Evolutionary conservation across 129 eudicot species (phyloP).

Genomic region (Lonicera japonica): DNA sequence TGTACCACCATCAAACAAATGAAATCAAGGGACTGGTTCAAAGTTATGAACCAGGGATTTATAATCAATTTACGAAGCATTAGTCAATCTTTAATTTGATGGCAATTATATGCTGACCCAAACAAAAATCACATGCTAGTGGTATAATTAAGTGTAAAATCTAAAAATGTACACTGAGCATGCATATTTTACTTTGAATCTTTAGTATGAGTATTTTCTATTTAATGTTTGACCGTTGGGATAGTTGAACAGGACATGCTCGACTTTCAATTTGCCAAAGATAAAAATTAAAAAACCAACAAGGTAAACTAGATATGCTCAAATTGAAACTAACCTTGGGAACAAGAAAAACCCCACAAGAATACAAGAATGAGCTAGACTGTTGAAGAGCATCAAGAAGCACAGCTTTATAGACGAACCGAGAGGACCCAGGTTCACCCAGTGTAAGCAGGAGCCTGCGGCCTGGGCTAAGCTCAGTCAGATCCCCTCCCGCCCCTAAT

Average conservation of each 20-base stretch:
- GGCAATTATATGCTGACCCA: no score
- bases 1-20: no score
- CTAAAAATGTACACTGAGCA: no score
- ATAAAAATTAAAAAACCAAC: not conserved
- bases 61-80: no score
- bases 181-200: no score
- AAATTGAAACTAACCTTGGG: constrained; percentile 49
- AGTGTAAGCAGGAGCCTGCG: constrained; percentile 57
- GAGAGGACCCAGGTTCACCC: constrained; percentile 65
- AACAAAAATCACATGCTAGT: not conserved
- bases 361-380: constrained; percentile 47
- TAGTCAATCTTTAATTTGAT: no score
- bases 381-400: constrained; percentile 76
- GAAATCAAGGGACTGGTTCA: no score
- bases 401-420: constrained; percentile 61
- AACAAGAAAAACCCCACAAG: constrained; percentile 81
- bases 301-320: not conserved
- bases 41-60: no score
- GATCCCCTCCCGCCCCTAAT: constrained; percentile 67
- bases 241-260: no score
- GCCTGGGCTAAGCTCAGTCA: constrained; percentile 66
- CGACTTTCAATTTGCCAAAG: no score
- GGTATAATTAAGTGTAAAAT: not conserved
- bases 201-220: no score
- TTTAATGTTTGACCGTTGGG: no score